Percentiles rank a stretch among this genome's conserved stretches.
Conservation (phyloP, 192 early-diverging fungal genomes). For the Coemansia sp. region DNA sequence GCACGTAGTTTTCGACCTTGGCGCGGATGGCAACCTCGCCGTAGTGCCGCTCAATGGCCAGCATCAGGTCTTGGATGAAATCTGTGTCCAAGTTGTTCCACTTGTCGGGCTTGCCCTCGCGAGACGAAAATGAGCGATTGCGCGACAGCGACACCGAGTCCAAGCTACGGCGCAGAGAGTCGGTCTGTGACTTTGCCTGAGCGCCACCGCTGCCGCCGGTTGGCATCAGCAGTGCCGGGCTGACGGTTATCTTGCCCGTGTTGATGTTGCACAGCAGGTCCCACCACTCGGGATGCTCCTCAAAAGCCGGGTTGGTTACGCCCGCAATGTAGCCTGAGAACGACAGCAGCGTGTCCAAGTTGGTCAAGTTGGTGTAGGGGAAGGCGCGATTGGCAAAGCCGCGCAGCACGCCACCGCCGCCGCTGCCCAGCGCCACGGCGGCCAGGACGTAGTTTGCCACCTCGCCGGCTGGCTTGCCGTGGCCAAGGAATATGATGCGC, state of each 20-base stretch:
- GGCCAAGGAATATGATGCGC: constrained; percentile 88
- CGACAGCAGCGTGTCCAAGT: constrained; percentile 82
- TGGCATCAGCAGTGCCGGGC: constrained; percentile 64
- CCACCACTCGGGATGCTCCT: constrained; percentile 93
- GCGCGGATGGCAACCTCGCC: constrained; percentile 86
- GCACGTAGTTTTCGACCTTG: constrained; percentile 86
- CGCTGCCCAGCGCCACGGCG: constrained; percentile 86
- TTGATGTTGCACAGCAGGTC: constrained; percentile 96
- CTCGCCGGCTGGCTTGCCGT: constrained; percentile 88
- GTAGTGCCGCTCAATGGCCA: constrained; percentile 81
- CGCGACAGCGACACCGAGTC: constrained; percentile 55
- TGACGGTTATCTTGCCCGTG: constrained; percentile 93
- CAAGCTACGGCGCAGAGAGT: constrained; percentile 51
- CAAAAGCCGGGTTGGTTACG: constrained; percentile 95
- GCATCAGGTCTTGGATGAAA: constrained; percentile 64
- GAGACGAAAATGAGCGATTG: constrained; percentile 52
- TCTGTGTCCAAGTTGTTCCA: constrained; percentile 58
- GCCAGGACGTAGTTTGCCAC: constrained; percentile 93
- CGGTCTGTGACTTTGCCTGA: constrained; percentile 27
- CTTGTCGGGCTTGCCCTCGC: constrained; percentile 55
- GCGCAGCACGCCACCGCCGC: constrained; percentile 83
- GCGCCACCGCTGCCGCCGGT: constrained; percentile 3
- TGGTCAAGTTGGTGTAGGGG: constrained; percentile 87
- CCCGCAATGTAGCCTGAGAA: constrained; percentile 94
- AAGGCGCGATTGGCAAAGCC: constrained; percentile 90